phyloP scores from a whole-genome alignment of 208 protist genomes.

The Crithidia fasciculata region DNA sequence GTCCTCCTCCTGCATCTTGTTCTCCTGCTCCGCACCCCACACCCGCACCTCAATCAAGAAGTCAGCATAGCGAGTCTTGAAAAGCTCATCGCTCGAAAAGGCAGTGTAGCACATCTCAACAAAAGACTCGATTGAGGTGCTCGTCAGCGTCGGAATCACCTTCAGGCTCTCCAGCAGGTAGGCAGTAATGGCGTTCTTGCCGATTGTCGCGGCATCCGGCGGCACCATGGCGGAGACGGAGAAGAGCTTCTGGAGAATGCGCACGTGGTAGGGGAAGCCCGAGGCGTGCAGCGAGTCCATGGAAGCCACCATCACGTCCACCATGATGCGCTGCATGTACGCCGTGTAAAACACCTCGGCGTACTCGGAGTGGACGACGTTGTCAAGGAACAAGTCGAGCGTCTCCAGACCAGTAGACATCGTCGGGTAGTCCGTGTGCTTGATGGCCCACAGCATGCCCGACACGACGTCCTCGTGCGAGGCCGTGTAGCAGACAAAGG shows the following conservation, averaged over 20 bases:
- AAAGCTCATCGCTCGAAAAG: constrained; percentile 43
- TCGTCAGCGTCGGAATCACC: constrained; percentile 72
- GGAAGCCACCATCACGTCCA: constrained; percentile 80
- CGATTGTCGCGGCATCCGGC: constrained; percentile 49
- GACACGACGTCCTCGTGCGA: constrained; percentile 91
- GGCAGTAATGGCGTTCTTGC: constrained; percentile 47
- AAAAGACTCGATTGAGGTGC: constrained; percentile 54
- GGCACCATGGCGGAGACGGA: constrained; percentile 66
- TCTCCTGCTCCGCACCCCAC: constrained; percentile 90
- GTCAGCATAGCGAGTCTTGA: constrained; percentile 68
- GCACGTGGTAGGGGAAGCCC: constrained; percentile 75
- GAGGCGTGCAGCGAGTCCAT: constrained; percentile 87
- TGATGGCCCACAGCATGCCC: constrained; percentile 97
- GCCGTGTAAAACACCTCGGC: constrained; percentile 73
- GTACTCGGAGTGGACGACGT: constrained; percentile 61
- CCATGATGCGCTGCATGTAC: constrained; percentile 83
- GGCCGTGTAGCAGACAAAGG: constrained; percentile 77
- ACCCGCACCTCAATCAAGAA: constrained; percentile 88
- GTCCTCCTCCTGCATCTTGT: constrained; percentile 72
- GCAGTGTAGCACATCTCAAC: constrained; percentile 55
- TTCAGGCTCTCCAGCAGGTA: constrained; percentile 69
- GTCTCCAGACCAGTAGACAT: constrained; percentile 93
- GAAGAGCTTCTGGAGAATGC: constrained; percentile 82
- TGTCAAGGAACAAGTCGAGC: constrained; percentile 92
- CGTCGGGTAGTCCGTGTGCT: constrained; percentile 97